A percentile compares a stretch with the other conserved stretches of the same genome.
Conservation (phyloP, 169 alveolate species). For the Plasmodium ovale region DNA sequence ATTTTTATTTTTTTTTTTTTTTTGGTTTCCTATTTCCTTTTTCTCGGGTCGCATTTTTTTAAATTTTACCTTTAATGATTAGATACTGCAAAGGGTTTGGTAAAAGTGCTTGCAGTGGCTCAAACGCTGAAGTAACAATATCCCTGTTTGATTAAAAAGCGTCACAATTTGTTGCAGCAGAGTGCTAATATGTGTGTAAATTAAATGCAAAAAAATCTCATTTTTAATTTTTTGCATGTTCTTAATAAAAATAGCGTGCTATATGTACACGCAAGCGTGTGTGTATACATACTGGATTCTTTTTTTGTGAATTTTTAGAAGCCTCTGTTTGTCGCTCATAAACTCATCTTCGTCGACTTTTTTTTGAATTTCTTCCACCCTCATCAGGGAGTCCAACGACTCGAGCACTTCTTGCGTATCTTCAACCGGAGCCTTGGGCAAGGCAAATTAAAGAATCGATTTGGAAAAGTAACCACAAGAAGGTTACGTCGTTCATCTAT, state of each 20-base stretch:
- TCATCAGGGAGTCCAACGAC: conserved; percentile 81
- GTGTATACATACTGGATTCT: conserved; percentile 79
- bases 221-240: background rate
- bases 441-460: conserved; percentile 12
- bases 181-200: too few species aligned
- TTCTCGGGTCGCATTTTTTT: too few species aligned
- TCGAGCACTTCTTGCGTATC: conserved; percentile 39
- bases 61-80: conserved; percentile 78
- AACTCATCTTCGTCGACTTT: conserved; percentile 83
- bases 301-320: conserved; percentile 80
- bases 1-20: too few species aligned
- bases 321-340: conserved; percentile 81
- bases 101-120: conserved; percentile 84
- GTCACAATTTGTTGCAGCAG: conserved; percentile 1
- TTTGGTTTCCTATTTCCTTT: background rate
- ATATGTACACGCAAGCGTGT: background rate
- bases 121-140: conserved; percentile 83
- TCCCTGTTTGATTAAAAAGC: conserved; percentile 76
- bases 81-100: conserved; percentile 31
- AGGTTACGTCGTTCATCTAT: conserved; percentile 29
- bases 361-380: conserved; percentile 84
- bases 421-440: conserved; percentile 50
- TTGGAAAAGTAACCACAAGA: too few species aligned
- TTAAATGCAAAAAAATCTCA: background rate
- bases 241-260: background rate